Base-by-base conservation (phyloP, 208 protist genomes). In the Zelonia costaricensis region DNA sequence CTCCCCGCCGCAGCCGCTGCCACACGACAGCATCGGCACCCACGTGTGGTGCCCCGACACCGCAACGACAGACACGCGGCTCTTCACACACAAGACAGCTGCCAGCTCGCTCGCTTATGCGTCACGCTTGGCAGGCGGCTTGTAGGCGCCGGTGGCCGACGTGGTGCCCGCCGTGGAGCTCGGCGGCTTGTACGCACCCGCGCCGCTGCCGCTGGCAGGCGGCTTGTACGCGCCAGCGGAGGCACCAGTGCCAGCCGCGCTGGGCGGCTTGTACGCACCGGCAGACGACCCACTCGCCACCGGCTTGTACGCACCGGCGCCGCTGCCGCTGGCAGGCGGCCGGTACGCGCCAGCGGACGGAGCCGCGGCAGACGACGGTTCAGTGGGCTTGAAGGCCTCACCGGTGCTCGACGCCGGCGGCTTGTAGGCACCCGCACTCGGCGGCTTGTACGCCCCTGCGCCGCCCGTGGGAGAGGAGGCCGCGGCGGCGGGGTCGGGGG, bases 361-460 rank as follows among this genome's bases (percentile, higher is more conserved):
- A 0, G 25, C 57, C 6, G 64, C 33, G 10, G 58, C 63, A 15
- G 64, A 66, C 53, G 61, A 64, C 36, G 54, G n/a, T n/a, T n/a
- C 63, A 15, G 78, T 68, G 1, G 82, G 82, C 48, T 73, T 77
- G 55, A 80, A 88, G 18, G 76, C 76, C 15, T 74, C 62, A 30
- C 38, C 52, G 10, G 52, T 18, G 40, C 13, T 15, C 16, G 46
- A 3, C 4, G 56, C 25, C n/a, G 62, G 40, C 18, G 71, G 58
- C 40, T 40, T n/a, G n/a, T n/a, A n/a, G n/a, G n/a, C n/a, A n/a
- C n/a, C n/a, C n/a, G n/a, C n/a, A n/a, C n/a, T n/a, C n/a, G n/a
- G n/a, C n/a, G n/a, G n/a, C n/a, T n/a, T n/a, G n/a, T n/a, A n/a
- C n/a, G n/a, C n/a, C n/a, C n/a, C n/a, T n/a, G n/a, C n/a, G n/a